phyloP scores from a whole-genome alignment of 371 early-diverging fungal species.

The Saksenaea vasiformis region DNA sequence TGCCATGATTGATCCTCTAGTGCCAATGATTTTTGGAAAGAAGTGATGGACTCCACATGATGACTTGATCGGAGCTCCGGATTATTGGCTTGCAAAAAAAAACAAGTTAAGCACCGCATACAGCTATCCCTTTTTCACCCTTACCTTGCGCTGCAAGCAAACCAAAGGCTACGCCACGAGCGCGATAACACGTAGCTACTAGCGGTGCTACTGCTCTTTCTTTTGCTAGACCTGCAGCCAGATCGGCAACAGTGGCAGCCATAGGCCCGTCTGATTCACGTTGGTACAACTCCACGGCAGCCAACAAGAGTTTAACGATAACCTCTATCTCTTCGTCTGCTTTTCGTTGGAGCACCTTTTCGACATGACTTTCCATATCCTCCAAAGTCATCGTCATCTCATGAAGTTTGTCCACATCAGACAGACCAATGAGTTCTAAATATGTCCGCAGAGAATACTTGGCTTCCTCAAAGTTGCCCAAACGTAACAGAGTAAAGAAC shows the following conservation, averaged over 20 bases:
- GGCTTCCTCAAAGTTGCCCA: conserved; percentile 76
- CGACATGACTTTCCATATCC: neutral
- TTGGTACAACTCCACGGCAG: conserved; percentile 45
- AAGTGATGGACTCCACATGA: conserved; percentile 61
- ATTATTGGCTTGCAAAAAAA: conserved; percentile 36
- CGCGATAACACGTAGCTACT: conserved; percentile 42
- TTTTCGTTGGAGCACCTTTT: neutral
- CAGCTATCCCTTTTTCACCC: conserved; percentile 10
- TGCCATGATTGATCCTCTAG: conserved; percentile 53
- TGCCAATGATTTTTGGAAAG: conserved; percentile 56
- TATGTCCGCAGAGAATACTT: conserved; percentile 64
- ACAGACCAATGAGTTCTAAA: conserved; percentile 46
- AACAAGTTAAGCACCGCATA: neutral
- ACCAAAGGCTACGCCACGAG: conserved; percentile 61
- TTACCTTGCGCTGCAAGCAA: conserved; percentile 59
- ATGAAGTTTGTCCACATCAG: conserved; percentile 10
- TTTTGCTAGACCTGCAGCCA: conserved; percentile 22
- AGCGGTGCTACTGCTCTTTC: neutral
- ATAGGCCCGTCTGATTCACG: conserved; percentile 40
- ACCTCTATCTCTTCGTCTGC: conserved; percentile 17
- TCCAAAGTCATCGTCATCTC: neutral
- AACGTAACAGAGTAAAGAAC: conserved; percentile 52
- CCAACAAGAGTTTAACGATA: conserved; percentile 43
- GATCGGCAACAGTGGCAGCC: conserved; percentile 44
- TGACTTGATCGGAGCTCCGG: conserved; percentile 63